Evolutionary conservation across 805 yeast genomes (phyloP).

Genomic region (Blastobotrys attinorum): DNA sequence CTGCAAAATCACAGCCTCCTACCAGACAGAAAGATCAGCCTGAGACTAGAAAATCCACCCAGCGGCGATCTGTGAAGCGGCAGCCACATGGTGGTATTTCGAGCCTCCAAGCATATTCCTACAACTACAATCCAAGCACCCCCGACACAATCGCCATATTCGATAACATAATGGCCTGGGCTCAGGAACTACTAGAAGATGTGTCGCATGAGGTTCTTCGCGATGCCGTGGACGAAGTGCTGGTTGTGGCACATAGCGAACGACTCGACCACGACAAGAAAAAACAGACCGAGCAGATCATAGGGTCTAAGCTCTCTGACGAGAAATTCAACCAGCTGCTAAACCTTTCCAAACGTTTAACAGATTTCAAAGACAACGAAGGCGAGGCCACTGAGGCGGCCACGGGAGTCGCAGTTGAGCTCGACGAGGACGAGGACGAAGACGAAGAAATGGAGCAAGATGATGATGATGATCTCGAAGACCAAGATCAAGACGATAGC

Average conservation of each 20-base stretch:
- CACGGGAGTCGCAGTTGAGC: conserved; percentile 35
- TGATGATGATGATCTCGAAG: conserved; percentile 16
- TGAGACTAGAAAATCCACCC: no score
- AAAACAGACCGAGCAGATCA: conserved; percentile 41
- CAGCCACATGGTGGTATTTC: no score
- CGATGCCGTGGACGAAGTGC: conserved; percentile 55
- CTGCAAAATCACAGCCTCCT: no score
- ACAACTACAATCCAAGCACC: conserved; percentile 57
- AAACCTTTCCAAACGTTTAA: conserved; percentile 38
- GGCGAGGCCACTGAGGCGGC: conserved; percentile 30
- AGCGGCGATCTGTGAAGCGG: no score
- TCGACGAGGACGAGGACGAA: conserved; percentile 31
- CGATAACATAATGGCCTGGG: conserved; percentile 53
- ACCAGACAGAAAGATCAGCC: no score
- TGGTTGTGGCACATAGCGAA: conserved; percentile 44
- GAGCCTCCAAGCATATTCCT: no score
- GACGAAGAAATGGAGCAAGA: conserved; percentile 22
- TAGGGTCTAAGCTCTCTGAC: conserved; percentile 37
- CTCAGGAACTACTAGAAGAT: conserved; percentile 54
- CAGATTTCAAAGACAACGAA: conserved; percentile 38
- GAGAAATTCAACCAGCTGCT: conserved; percentile 41
- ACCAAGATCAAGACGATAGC: conserved; percentile 14
- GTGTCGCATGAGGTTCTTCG: conserved; percentile 58
- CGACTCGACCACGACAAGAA: conserved; percentile 38
- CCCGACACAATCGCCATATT: conserved; percentile 43